Evolutionary conservation across 805 yeast genomes (phyloP).

Genomic region (Cyberlindnera maritima): DNA sequence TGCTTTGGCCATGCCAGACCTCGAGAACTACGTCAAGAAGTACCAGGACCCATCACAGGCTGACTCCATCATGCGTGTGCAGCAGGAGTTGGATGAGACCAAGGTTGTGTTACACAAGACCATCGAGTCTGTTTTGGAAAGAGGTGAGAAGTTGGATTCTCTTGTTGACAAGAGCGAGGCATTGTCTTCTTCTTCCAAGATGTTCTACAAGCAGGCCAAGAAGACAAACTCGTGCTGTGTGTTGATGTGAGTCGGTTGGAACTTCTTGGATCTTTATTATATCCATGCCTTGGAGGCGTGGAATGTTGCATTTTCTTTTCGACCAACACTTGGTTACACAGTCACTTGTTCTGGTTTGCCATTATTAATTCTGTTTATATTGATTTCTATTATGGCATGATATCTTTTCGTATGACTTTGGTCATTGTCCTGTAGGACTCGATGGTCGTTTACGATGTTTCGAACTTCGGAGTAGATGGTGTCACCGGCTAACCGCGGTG

Average conservation of each 20-base stretch:
- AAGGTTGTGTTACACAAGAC: conserved; percentile 95
- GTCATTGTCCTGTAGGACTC: no score
- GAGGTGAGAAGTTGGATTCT: conserved; percentile 95
- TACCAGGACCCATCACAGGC: conserved; percentile 98
- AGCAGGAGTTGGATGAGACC: conserved; percentile 96
- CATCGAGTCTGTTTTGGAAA: conserved; percentile 86
- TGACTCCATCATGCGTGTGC: conserved; percentile 94
- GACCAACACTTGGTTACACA: no score
- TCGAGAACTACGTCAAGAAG: conserved; percentile 69
- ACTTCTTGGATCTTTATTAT: no score
- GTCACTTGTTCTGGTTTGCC: no score
- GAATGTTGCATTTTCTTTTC: neutral
- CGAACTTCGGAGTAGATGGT: no score
- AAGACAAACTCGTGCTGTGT: conserved; percentile 90
- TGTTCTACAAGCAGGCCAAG: conserved; percentile 97
- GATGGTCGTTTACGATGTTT: no score
- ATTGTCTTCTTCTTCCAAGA: conserved; percentile 78
- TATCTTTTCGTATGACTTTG: no score
- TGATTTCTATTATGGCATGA: no score
- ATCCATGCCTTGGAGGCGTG: neutral
- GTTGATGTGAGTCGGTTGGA: conserved; percentile 44
- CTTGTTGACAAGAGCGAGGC: conserved; percentile 96
- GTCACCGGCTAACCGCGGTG: no score
- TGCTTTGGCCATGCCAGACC: conserved; percentile 50
- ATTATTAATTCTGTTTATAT: no score